A percentile compares a stretch with the other conserved stretches of the same genome.
These are phyloP conservation scores for Monilinia fructicola DNA, from an alignment of 2,329 filamentous ascomycete species.

Conservation along the genomic window DNA sequence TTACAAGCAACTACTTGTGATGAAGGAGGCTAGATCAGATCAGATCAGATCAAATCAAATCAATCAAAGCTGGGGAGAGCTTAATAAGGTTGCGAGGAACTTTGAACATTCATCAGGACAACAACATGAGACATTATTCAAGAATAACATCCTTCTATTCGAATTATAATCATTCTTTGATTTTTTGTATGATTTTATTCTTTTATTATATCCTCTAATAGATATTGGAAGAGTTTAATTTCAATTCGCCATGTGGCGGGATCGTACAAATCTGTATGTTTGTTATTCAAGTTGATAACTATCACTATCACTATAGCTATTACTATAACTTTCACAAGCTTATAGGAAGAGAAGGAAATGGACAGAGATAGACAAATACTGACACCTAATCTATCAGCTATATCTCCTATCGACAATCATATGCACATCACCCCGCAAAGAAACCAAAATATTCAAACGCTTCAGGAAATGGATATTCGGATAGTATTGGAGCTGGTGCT, in stretches of 20 bases:
- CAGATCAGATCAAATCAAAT: no score
- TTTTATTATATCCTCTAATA: constrained; percentile 13
- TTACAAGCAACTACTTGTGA: not conserved
- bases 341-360: constrained; percentile 23
- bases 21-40: constrained; percentile 10
- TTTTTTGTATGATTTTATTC: constrained; percentile 17
- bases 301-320: not conserved
- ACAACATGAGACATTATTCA: constrained; percentile 21
- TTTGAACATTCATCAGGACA: constrained; percentile 12
- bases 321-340: constrained; percentile 9
- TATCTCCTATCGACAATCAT: constrained; percentile 98
- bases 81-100: not conserved
- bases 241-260: constrained; percentile 84
- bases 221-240: constrained; percentile 23
- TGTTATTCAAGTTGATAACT: constrained; percentile 37
- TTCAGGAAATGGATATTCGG: constrained; percentile 57
- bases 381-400: constrained; percentile 59
- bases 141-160: constrained; percentile 16
- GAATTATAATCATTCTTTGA: constrained; percentile 4
- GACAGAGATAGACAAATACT: constrained; percentile 27
- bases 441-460: constrained; percentile 64
- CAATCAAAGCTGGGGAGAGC: constrained; percentile 21
- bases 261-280: constrained; percentile 93
- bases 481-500: constrained; percentile 57
- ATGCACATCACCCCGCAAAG: constrained; percentile 89